Evolutionary conservation across 805 yeast genomes (phyloP), one percentile per base, ranked within the genome.

Genomic region (Nakazawaea laoshanensis): DNA sequence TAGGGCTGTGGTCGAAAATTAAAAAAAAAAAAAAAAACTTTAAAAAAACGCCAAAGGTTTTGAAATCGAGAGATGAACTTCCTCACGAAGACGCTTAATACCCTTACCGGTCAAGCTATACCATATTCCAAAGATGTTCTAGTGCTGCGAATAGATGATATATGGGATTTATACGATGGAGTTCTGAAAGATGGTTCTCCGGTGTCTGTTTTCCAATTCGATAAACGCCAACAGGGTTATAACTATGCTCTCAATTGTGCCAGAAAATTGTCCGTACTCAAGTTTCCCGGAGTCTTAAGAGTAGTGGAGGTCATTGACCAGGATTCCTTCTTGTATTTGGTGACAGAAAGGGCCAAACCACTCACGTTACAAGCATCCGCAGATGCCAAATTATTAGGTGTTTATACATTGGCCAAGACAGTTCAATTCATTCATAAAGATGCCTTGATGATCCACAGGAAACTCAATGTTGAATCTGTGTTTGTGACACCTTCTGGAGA

Each of bases 401-500:
- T 81, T 2, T 66, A 69, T 40, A 61, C 62, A n/a, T 51, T 82
- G 3, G 59, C 74, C 2, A 61, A 61, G 25, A 70, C 83, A 0
- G 44, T 84, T 35, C 65, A 60, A 42, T 75, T 70, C 38, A 60
- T 83, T 30, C 77, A 78, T 42, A 60, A 54, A 17, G 81, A 73
- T 38, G 72, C 73, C 22, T 48, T 61, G 5, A 70, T 79, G 17
- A 59, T 80, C 5, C 80, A 83, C 47, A 89, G 87, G 5, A 74
- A 74, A 38, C 42, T 85, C 9, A 64, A 70, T 37, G 43, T 57
- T 13, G 61, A 69, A 25, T 70, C 82, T 1, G 66, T 88, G 1
- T 87, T 60, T 49, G 75, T 84, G 11, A 79, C 71, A 35, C 68
- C 64, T 19, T 48, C 63, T 11, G 95, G 96, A 10, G 94, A 82